Conservation (phyloP, 1,139 yeast species). For the Kodamaea sp. region DNA sequence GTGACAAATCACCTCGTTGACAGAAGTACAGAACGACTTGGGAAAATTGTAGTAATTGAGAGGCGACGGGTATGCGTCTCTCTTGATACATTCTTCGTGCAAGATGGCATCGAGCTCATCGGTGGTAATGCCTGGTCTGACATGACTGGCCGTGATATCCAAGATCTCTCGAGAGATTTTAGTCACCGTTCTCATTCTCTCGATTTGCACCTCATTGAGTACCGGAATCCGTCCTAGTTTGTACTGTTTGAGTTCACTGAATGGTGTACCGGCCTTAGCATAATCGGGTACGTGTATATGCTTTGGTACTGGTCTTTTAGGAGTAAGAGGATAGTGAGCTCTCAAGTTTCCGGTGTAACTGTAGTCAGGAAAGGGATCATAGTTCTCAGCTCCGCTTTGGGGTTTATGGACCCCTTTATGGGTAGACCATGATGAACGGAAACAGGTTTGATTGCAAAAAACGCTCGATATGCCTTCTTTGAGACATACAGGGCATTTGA, state of each 20-base stretch:
- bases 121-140: conserved; percentile 88
- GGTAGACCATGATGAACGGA: conserved; percentile 67
- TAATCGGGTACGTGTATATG: conserved; percentile 81
- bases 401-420: conserved; percentile 54
- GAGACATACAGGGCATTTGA: conserved; percentile 92
- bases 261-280: conserved; percentile 77
- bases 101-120: conserved; percentile 88
- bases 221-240: conserved; percentile 66
- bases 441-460: conserved; percentile 87
- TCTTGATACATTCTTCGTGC: conserved; percentile 83
- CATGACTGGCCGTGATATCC: conserved; percentile 81
- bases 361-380: conserved; percentile 85
- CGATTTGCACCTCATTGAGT: conserved; percentile 65
- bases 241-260: conserved; percentile 73
- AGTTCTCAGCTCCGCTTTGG: conserved; percentile 49
- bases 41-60: conserved; percentile 94
- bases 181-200: conserved; percentile 71
- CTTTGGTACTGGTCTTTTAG: conserved; percentile 70
- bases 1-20: conserved; percentile 94
- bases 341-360: conserved; percentile 72
- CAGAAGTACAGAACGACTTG: conserved; percentile 88
- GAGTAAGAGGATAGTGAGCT: conserved; percentile 80
- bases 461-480: conserved; percentile 62
- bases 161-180: conserved; percentile 82
- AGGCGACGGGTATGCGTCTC: conserved; percentile 94